Conservation (phyloP, 106 monocot genomes). For the Allium sativum region DNA sequence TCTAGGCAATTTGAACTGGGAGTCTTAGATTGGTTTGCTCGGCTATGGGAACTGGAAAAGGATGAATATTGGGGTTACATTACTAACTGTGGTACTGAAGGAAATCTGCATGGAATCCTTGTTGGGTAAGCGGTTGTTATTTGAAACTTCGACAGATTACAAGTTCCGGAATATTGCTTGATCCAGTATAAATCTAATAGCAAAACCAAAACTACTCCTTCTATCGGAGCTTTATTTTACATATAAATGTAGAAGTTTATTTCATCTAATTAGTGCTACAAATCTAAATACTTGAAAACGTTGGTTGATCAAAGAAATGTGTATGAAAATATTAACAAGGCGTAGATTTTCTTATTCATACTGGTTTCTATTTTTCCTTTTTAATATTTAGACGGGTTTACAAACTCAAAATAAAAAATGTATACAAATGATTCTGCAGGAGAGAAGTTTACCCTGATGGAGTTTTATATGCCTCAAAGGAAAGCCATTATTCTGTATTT, state of each 20-base stretch:
- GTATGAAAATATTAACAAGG: no score
- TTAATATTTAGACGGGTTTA: neutral
- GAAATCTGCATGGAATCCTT: conserved; percentile 82
- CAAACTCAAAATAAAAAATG: neutral
- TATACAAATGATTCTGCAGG: conserved; percentile 20
- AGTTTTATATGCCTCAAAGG: conserved; percentile 55
- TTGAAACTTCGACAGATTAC: no score
- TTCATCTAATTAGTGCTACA: no score
- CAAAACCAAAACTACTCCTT: no score
- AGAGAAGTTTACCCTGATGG: conserved; percentile 59
- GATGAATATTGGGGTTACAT: conserved; percentile 90
- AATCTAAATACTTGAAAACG: no score
- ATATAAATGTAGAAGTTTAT: no score
- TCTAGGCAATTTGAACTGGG: conserved; percentile 85
- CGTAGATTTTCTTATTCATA: no score
- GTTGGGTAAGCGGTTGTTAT: conserved; percentile 36
- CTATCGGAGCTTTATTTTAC: no score
- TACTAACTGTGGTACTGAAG: conserved; percentile 87
- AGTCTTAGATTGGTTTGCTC: conserved; percentile 82
- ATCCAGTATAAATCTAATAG: no score
- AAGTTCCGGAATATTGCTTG: no score
- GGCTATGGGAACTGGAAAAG: conserved; percentile 78
- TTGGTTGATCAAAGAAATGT: no score
- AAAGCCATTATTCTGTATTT: conserved; percentile 72
- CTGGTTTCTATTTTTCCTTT: conserved; percentile 1